phyloP scores from a whole-genome alignment of 2,329 filamentous ascomycete genomes.

The Penicillium sumatraense region DNA sequence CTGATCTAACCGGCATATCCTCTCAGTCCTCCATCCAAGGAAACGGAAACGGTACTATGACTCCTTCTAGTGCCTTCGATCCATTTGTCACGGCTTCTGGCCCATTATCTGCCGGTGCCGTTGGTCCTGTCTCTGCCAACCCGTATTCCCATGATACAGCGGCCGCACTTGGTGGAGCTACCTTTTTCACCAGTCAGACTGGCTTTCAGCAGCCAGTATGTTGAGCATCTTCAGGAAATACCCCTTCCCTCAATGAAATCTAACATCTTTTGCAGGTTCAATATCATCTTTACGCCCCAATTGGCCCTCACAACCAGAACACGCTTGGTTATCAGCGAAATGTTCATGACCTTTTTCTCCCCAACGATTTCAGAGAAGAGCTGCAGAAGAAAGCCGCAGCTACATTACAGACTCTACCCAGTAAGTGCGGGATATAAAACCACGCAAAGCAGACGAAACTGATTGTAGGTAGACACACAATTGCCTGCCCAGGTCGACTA shows the following conservation, averaged over 20 bases:
- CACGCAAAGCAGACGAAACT: constrained; percentile 9
- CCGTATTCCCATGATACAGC: constrained; percentile 77
- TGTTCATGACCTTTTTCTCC: constrained; percentile 88
- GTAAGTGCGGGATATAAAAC: constrained; percentile 47
- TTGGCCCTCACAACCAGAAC: constrained; percentile 80
- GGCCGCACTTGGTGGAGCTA: constrained; percentile 59
- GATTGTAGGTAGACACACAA: constrained; percentile 59
- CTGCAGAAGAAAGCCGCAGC: constrained; percentile 87
- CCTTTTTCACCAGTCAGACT: constrained; percentile 67
- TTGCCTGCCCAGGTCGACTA: constrained; percentile 78
- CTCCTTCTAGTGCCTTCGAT: constrained; percentile 61
- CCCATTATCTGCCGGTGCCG: constrained; percentile 53
- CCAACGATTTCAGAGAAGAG: constrained; percentile 84
- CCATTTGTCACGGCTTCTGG: constrained; percentile 67
- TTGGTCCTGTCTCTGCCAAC: constrained; percentile 61
- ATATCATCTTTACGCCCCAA: constrained; percentile 91
- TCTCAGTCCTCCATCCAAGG: constrained; percentile 42
- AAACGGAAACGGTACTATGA: constrained; percentile 57
- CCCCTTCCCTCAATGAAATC: background rate
- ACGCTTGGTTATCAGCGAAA: constrained; percentile 83
- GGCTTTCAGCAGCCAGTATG: constrained; percentile 68
- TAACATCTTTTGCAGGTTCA: constrained; percentile 62
- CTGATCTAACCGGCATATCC: constrained; percentile 21
- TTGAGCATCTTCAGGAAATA: background rate
- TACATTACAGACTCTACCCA: constrained; percentile 81